phyloP scores from a whole-genome alignment of 192 early-diverging fungal species.

The Coemansia guatemalensis region DNA sequence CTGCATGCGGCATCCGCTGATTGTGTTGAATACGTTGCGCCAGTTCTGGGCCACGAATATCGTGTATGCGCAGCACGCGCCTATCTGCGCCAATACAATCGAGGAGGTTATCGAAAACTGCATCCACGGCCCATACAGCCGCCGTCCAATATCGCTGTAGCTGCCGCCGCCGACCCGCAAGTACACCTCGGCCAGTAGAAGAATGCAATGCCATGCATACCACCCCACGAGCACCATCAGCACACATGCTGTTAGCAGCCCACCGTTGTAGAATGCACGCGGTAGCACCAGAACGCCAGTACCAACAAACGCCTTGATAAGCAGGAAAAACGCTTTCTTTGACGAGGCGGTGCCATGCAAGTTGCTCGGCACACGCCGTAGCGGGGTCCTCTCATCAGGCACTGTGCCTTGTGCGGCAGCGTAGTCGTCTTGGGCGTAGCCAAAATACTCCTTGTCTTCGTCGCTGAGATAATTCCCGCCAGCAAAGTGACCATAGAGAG shows the following conservation, averaged over 20 bases:
- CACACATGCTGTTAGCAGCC: conserved; percentile 62
- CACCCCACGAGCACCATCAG: conserved; percentile 59
- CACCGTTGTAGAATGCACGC: conserved; percentile 78
- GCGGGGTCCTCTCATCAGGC: conserved; percentile 33
- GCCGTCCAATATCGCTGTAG: conserved; percentile 71
- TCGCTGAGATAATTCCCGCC: conserved; percentile 88
- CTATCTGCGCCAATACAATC: conserved; percentile 77
- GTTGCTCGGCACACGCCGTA: conserved; percentile 19
- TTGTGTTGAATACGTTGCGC: conserved; percentile 66
- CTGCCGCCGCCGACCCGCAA: conserved; percentile 57
- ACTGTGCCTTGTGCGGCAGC: neutral
- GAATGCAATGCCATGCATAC: conserved; percentile 64
- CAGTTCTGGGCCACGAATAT: conserved; percentile 91
- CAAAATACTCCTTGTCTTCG: conserved; percentile 66
- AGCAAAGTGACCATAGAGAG: conserved; percentile 92
- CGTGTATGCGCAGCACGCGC: conserved; percentile 87
- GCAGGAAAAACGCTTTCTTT: conserved; percentile 72
- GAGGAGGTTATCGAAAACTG: conserved; percentile 65
- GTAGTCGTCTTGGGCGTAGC: conserved; percentile 26
- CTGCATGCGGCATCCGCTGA: conserved; percentile 62
- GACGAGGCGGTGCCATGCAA: conserved; percentile 58
- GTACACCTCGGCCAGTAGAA: conserved; percentile 67
- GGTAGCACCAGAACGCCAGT: conserved; percentile 77
- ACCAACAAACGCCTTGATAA: conserved; percentile 83
- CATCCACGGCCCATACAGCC: conserved; percentile 65